A percentile compares a stretch with the other conserved stretches of the same genome.
Conservation (phyloP, 108 stramenopile species). For the Cyclotella distinguenda region DNA sequence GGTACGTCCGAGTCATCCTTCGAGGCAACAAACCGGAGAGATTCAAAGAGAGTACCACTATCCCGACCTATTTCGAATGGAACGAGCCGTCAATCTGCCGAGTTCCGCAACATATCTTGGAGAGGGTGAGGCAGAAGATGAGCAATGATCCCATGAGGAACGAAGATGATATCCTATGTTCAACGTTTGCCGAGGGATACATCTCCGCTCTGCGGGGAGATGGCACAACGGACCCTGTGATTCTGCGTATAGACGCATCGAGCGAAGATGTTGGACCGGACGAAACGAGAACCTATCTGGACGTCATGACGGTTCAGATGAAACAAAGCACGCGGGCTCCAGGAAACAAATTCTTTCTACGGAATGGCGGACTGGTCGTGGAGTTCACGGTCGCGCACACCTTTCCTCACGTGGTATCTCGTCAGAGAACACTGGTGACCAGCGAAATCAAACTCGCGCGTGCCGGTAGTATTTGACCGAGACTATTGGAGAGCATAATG, state of each 20-base stretch:
- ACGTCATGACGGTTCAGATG: constrained; percentile 51
- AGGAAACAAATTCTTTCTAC: constrained; percentile 31
- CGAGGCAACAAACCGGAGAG: constrained; percentile 69
- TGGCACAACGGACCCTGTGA: constrained; percentile 16
- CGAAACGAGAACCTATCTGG: constrained; percentile 41
- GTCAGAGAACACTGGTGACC: constrained; percentile 69
- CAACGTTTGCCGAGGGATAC: constrained; percentile 53
- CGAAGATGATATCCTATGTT: constrained; percentile 55
- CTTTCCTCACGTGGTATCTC: constrained; percentile 76
- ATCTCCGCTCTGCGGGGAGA: constrained; percentile 45
- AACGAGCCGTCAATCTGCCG: constrained; percentile 73
- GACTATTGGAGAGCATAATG: no score
- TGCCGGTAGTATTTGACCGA: no score
- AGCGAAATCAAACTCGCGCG: constrained; percentile 28
- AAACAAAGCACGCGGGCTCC: constrained; percentile 12
- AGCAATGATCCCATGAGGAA: constrained; percentile 15
- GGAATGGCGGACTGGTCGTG: not conserved
- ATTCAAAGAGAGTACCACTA: constrained; percentile 81
- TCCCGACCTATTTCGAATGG: constrained; percentile 87
- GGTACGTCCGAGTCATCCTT: constrained; percentile 63
- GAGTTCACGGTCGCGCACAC: constrained; percentile 72
- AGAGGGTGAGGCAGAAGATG: constrained; percentile 22
- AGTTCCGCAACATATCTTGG: constrained; percentile 49
- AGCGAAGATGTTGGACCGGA: constrained; percentile 13
- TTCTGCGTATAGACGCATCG: constrained; percentile 24